These are phyloP conservation scores for Paecilomyces dactylethromorphus DNA, from an alignment of 2,329 filamentous ascomycete species.

Conservation along the genomic window DNA sequence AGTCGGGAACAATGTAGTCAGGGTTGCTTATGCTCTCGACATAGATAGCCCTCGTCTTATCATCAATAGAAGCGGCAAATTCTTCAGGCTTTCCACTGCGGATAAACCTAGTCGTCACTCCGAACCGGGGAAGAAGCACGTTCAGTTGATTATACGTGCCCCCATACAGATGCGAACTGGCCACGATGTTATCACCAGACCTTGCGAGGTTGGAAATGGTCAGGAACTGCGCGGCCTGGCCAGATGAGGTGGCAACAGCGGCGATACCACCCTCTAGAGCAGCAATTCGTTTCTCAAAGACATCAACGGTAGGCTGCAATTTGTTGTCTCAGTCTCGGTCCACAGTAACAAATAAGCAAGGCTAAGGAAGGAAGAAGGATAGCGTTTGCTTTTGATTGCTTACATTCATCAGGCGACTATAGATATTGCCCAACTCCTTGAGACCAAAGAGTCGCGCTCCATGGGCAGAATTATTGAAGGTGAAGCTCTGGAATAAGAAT, in stretches of 20 bases:
- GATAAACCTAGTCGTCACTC: conserved; percentile 78
- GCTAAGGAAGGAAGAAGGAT: too few relatives aligned
- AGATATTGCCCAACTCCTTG: conserved; percentile 50
- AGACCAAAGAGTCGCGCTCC: conserved; percentile 80
- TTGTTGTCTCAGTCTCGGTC: too few relatives aligned
- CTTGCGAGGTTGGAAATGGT: conserved; percentile 69
- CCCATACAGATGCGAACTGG: conserved; percentile 79
- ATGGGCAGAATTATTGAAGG: conserved; percentile 83
- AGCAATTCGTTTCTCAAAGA: conserved; percentile 44
- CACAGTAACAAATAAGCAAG: too few relatives aligned
- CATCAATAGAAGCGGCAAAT: conserved; percentile 71
- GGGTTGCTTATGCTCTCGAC: conserved; percentile 87
- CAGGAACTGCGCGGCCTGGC: conserved; percentile 84
- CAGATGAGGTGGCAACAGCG: conserved; percentile 72
- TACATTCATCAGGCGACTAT: conserved; percentile 44
- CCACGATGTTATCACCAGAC: conserved; percentile 81
- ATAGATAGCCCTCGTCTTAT: conserved; percentile 82
- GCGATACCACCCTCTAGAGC: conserved; percentile 44
- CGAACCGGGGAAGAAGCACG: conserved; percentile 70
- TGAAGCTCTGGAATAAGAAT: too few relatives aligned
- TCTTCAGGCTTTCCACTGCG: conserved; percentile 68
- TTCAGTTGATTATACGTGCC: conserved; percentile 95
- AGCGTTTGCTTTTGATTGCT: too few relatives aligned
- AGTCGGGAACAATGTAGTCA: conserved; percentile 79
- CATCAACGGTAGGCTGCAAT: conserved; percentile 32